Conservation (phyloP, 2,329 filamentous ascomycete genomes). For the Aspergillus japonicus region DNA sequence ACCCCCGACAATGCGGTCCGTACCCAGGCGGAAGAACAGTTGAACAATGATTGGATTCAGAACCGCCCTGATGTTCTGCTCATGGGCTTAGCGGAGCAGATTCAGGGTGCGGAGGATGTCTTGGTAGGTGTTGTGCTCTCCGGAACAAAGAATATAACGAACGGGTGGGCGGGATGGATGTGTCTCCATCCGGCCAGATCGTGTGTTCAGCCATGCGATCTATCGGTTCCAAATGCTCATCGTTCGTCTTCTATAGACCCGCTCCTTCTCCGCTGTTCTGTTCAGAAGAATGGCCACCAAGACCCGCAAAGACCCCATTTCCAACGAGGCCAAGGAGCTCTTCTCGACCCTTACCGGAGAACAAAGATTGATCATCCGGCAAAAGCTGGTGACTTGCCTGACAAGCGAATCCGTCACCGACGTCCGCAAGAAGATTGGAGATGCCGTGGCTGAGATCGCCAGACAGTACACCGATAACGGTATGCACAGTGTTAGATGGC, state of each 20-base stretch:
- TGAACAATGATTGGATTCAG: constrained; percentile 85
- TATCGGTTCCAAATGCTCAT: neutral
- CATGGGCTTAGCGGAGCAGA: constrained; percentile 92
- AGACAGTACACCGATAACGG: constrained; percentile 91
- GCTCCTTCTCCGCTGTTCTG: constrained; percentile 88
- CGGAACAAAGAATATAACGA: neutral
- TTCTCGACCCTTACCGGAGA: constrained; percentile 76
- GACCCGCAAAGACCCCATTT: constrained; percentile 69
- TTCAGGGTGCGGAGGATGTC: constrained; percentile 72
- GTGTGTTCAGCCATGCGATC: neutral
- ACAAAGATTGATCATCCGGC: constrained; percentile 74
- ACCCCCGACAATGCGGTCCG: constrained; percentile 84
- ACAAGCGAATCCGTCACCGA: constrained; percentile 68
- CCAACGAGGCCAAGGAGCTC: constrained; percentile 73
- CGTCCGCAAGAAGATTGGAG: constrained; percentile 92
- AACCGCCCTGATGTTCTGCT: constrained; percentile 80
- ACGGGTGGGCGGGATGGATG: neutral
- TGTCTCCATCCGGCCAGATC: neutral
- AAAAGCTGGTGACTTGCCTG: constrained; percentile 77
- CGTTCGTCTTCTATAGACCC: constrained; percentile 56
- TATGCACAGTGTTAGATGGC: constrained; percentile 48
- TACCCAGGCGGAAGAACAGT: constrained; percentile 81
- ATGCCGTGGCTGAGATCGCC: constrained; percentile 94
- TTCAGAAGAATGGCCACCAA: constrained; percentile 93
- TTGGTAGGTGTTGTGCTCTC: constrained; percentile 54